Conservation (phyloP, 2,329 filamentous ascomycete species). For the Colletotrichum chrysophilum region DNA sequence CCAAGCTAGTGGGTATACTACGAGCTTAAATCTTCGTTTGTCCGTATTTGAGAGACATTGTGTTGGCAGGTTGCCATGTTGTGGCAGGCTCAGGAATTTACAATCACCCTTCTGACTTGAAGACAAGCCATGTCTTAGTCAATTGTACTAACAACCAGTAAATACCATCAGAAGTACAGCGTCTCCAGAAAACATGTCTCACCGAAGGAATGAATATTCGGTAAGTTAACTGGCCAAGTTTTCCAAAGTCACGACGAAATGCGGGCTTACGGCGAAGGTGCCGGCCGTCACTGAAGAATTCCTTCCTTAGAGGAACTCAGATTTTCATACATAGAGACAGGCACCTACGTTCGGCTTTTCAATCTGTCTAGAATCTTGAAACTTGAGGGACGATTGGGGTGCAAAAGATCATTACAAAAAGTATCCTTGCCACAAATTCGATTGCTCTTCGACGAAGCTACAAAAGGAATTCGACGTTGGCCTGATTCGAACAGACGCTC, state of each 20-base stretch:
- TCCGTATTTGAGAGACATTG: neutral
- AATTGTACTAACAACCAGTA: neutral
- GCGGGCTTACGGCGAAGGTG: neutral
- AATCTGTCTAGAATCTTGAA: neutral
- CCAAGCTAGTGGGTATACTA: neutral
- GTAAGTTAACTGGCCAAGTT: neutral
- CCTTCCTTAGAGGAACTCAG: too few species aligned
- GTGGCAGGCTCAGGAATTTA: neutral
- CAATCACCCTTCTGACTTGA: neutral
- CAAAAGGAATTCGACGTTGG: neutral
- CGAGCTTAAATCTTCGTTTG: neutral
- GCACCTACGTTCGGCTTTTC: neutral
- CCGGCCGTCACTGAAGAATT: neutral
- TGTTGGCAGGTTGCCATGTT: neutral
- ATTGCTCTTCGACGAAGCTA: neutral
- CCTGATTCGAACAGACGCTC: constrained; percentile 16
- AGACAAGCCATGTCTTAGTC: neutral
- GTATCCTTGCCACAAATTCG: accelerated
- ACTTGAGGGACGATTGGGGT: accelerated
- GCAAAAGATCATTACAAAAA: accelerated
- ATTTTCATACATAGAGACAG: neutral
- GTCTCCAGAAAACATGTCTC: accelerated
- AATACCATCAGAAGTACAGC: accelerated
- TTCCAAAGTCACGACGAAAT: neutral
- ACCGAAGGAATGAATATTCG: neutral